Conservation (phyloP, 768 basidiomycete genomes). For the Gymnopilus dilepis region DNA sequence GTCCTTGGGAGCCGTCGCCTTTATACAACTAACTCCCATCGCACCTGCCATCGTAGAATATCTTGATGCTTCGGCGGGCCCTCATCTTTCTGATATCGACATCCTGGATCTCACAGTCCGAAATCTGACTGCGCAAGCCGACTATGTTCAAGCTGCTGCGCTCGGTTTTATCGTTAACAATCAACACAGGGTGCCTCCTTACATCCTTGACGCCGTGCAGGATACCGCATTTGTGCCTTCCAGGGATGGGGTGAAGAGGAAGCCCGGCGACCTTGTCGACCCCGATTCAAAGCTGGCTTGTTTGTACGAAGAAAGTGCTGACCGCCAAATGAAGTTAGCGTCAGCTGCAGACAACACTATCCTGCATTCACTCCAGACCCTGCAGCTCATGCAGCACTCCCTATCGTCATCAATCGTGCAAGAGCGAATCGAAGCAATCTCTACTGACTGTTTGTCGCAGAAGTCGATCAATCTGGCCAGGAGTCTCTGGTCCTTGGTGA, state of each 20-base stretch:
- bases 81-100: slow-evolving; percentile 26
- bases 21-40: slow-evolving; percentile 33
- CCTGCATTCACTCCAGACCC: slow-evolving; percentile 12
- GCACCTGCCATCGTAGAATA: slow-evolving; percentile 28
- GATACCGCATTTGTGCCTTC: slow-evolving; percentile 33
- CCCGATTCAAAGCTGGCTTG: slow-evolving; percentile 34
- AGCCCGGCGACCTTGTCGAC: slow-evolving; percentile 36
- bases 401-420: slow-evolving; percentile 37
- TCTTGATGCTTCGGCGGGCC: slow-evolving; percentile 27
- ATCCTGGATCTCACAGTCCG: slow-evolving; percentile 34
- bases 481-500: slow-evolving; percentile 19
- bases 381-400: slow-evolving; percentile 33
- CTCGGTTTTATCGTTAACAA: slow-evolving; percentile 33
- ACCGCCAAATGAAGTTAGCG: slow-evolving; percentile 18
- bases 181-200: slow-evolving; percentile 29
- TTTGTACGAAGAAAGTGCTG: slow-evolving; percentile 29
- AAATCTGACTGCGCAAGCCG: slow-evolving; percentile 34
- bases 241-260: slow-evolving; percentile 20
- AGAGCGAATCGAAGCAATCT: slow-evolving; percentile 43
- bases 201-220: slow-evolving; percentile 29
- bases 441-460: slow-evolving; percentile 19
- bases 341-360: slow-evolving; percentile 17
- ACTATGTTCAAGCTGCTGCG: slow-evolving; percentile 31
- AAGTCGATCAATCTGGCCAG: slow-evolving; percentile 10
- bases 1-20: slow-evolving; percentile 24